phyloP scores from a whole-genome alignment of 1,284 basidiomycete genomes.

The Ustilago hordei region DNA sequence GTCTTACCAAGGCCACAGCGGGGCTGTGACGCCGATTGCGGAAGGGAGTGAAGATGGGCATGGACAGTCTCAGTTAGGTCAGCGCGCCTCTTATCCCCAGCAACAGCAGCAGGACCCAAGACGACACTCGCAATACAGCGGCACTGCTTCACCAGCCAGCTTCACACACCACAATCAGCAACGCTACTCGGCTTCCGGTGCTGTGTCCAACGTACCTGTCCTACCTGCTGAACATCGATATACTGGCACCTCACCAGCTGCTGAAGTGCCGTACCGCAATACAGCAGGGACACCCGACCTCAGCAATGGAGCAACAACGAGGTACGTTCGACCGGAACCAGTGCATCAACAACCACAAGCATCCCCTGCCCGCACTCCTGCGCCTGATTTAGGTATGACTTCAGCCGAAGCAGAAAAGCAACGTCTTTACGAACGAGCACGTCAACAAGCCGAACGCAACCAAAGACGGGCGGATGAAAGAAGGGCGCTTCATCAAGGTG shows the following conservation, averaged over 20 bases:
- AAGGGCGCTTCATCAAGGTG: conserved; percentile 29
- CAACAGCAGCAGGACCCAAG: conserved; percentile 17
- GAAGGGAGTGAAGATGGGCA: conserved; percentile 37
- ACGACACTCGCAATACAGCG: conserved; percentile 23
- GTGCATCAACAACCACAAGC: conserved; percentile 19
- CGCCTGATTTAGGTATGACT: conserved; percentile 12
- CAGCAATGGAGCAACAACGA: conserved; percentile 19
- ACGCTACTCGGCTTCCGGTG: conserved; percentile 18
- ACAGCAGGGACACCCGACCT: conserved; percentile 23
- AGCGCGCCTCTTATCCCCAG: conserved; percentile 22
- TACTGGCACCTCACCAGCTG: conserved; percentile 14
- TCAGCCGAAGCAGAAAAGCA: conserved; percentile 63
- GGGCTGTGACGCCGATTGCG: conserved; percentile 36
- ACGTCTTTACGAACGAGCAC: conserved; percentile 61
- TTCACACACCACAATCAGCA: neutral
- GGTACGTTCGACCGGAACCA: conserved; percentile 36
- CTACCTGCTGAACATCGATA: conserved; percentile 14
- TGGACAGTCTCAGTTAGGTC: conserved; percentile 3
- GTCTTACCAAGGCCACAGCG: conserved; percentile 38
- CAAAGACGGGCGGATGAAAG: conserved; percentile 58
- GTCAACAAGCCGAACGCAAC: conserved; percentile 63
- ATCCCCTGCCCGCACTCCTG: neutral
- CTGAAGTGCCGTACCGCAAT: conserved; percentile 19
- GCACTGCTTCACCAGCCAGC: conserved; percentile 5
- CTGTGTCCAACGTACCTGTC: neutral